These are phyloP conservation scores for Penicillium pulvis DNA, from an alignment of 495 filamentous ascomycete species.

Conservation along the genomic window DNA sequence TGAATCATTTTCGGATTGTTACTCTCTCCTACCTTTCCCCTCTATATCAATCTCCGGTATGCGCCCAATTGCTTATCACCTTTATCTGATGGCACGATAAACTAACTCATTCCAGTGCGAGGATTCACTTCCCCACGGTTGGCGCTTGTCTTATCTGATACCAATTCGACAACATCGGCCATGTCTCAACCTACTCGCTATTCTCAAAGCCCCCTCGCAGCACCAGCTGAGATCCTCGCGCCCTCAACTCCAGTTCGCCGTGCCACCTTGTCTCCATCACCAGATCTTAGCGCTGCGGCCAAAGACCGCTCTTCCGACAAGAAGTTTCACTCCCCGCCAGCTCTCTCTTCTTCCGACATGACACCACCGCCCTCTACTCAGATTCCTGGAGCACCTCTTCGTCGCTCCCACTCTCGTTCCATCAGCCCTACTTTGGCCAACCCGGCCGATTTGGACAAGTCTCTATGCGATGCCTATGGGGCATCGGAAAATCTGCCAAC, in stretches of 20 bases:
- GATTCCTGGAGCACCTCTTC: slow-evolving; percentile 47
- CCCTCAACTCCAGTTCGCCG: slow-evolving; percentile 40
- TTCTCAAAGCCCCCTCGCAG: slow-evolving; percentile 42
- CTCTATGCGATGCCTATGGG: slow-evolving; percentile 51
- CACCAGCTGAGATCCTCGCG: slow-evolving; percentile 42
- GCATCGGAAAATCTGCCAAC: slow-evolving; percentile 59
- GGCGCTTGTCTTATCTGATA: slow-evolving; percentile 18
- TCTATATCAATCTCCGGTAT: slow-evolving; percentile 34
- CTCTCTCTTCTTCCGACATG: slow-evolving; percentile 52
- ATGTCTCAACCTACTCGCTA: slow-evolving; percentile 42
- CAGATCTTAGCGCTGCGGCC: slow-evolving; percentile 36
- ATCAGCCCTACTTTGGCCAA: slow-evolving; percentile 52
- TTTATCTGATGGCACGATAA: slow-evolving; percentile 17
- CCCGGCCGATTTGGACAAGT: slow-evolving; percentile 58
- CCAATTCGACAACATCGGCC: slow-evolving; percentile 17
- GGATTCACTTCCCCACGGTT: slow-evolving; percentile 25
- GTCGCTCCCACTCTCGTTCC: slow-evolving; percentile 40
- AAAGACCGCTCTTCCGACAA: slow-evolving; percentile 35
- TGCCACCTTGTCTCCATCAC: slow-evolving; percentile 44
- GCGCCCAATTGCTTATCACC: slow-evolving; percentile 26
- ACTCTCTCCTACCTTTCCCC: slow-evolving; percentile 31
- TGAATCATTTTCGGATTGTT: neutral
- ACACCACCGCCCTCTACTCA: slow-evolving; percentile 80
- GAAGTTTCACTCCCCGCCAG: slow-evolving; percentile 41
- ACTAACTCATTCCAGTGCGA: slow-evolving; percentile 25